These are phyloP conservation scores for Fraxinus baroniana DNA, from an alignment of 305 asterid genomes.

Conservation along the genomic window DNA sequence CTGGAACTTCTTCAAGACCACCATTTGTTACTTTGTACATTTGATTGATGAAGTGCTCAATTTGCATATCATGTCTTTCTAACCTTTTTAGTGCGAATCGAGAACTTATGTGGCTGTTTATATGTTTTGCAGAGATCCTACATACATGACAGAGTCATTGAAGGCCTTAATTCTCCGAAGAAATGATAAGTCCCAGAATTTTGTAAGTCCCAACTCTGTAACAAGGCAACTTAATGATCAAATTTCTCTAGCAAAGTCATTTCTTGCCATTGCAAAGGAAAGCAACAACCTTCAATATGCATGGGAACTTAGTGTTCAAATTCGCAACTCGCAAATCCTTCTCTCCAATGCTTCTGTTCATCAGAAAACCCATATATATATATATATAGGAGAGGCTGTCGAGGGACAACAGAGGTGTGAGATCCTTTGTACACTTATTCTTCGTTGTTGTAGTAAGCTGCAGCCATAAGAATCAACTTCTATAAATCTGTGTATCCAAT, in stretches of 20 bases:
- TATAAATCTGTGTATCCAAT: no score
- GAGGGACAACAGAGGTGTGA: no score
- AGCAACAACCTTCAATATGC: constrained; percentile 76
- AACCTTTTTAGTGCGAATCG: constrained; percentile 14
- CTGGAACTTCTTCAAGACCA: background rate
- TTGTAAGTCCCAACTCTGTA: constrained; percentile 65
- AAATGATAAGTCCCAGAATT: constrained; percentile 55
- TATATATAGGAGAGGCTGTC: no score
- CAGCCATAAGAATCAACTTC: background rate
- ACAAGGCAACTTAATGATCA: constrained; percentile 80
- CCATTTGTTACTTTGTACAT: background rate
- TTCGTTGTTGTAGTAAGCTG: background rate
- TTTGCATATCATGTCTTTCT: background rate
- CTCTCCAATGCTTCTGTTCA: constrained; percentile 74
- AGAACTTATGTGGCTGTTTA: constrained; percentile 2
- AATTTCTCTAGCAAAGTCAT: constrained; percentile 74
- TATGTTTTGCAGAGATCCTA: constrained; percentile 50
- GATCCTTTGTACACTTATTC: background rate
- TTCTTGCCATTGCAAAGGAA: constrained; percentile 74
- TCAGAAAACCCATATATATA: no score
- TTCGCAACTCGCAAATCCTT: constrained; percentile 70
- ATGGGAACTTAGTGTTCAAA: constrained; percentile 87
- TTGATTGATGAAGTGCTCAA: background rate
- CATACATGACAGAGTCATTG: constrained; percentile 53
- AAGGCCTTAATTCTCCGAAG: constrained; percentile 75